Evolutionary conservation across 2,329 filamentous ascomycete species (phyloP), one percentile per base, ranked within the genome.

Genomic region (Ophiobolus disseminans): DNA sequence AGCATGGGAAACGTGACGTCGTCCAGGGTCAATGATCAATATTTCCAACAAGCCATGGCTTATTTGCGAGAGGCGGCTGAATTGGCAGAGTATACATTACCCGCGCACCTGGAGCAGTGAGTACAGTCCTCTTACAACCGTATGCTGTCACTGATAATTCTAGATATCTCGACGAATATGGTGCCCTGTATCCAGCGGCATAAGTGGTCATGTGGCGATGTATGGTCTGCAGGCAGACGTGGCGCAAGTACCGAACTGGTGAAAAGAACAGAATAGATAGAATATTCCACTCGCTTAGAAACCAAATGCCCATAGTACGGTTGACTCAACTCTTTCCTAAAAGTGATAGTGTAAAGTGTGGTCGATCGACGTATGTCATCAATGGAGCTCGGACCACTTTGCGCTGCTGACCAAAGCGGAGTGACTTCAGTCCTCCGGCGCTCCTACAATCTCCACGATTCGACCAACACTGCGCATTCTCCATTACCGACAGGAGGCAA

Each of bases 1-100:
- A 80, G 76, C 43, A 60, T 82, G 13, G 79, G 79, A 11, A 82
- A 81, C 45, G 78, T 80, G 1, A 78, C 77, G 3, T 75, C 74
- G 17, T 62, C 73, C 6, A 72, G 75, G 25, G 60, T 65, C 30
- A 79, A 79, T 48, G 70, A 77, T 53, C 66, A 66, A 11, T 73
- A 78, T 44, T 82, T 80, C 50, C 65, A 68, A 14, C 68, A 75
- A 57, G 80, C 80, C 0, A 63, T 82, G 37, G 62, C 62, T 30
- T 76, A 80, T 61, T 63, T 82, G 23, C 73, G 75, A 47, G 68
- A 66, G 45, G 79, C 80, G 5, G 60, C 65, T 6, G 63, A 65
- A n/a, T 68, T 78, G 10, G 63, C 71, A 14, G 74, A 72, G 2
- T 81, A 79, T 53, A 61, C 50, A 2, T 60, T 82, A 23, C 72